A percentile compares a stretch with the other conserved stretches of the same genome.
Conservation (phyloP, 2,329 filamentous ascomycete species). For the Aspergillus aculeatus region DNA sequence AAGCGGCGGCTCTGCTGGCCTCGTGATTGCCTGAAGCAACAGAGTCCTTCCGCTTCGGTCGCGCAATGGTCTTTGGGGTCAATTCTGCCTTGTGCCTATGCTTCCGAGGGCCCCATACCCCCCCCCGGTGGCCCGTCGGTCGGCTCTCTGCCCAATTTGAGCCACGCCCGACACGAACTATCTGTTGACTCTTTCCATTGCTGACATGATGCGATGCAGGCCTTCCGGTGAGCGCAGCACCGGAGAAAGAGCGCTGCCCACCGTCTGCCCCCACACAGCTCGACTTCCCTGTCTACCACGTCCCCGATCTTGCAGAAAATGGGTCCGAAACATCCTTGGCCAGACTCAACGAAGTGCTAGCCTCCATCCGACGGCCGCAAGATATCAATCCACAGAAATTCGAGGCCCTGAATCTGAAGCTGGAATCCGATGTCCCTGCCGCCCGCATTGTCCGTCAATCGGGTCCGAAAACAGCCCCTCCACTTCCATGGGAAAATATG, state of each 20-base stretch:
- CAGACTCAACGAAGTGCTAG: conserved; percentile 46
- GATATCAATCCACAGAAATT: conserved; percentile 43
- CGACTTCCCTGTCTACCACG: conserved; percentile 51
- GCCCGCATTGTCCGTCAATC: conserved; percentile 37
- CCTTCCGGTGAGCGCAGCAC: conserved; percentile 32
- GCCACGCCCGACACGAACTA: background rate
- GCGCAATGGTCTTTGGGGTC: background rate
- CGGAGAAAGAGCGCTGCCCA: conserved; percentile 47
- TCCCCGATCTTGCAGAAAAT: conserved; percentile 34
- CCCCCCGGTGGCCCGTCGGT: background rate
- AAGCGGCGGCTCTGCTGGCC: background rate
- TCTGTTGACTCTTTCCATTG: background rate
- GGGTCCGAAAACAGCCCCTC: conserved; percentile 36
- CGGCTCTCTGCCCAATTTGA: background rate
- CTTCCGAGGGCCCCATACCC: background rate
- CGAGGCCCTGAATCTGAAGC: conserved; percentile 41
- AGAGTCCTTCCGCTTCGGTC: background rate
- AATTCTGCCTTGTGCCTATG: background rate
- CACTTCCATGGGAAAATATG: conserved; percentile 37
- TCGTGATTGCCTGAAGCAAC: background rate
- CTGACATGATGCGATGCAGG: conserved; percentile 24
- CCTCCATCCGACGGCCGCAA: conserved; percentile 41
- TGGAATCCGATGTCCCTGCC: conserved; percentile 38
- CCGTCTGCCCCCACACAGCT: conserved; percentile 51
- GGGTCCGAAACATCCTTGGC: conserved; percentile 38